phyloP scores from a whole-genome alignment of 345 rosid genomes.

The Aurinia saxatilis region DNA sequence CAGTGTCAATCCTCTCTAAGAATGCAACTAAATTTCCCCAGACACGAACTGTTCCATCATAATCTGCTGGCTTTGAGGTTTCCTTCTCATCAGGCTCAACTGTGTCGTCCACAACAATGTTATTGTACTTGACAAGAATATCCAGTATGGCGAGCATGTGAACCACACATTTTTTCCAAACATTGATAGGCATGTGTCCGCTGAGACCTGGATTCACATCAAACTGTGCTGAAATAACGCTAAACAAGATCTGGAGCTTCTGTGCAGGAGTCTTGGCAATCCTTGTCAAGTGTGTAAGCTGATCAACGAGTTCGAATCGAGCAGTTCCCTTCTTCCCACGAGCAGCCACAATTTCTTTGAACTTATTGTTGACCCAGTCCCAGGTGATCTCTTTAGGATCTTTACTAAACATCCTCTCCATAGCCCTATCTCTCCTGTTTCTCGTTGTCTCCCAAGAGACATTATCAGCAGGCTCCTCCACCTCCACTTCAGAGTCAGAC shows the following conservation, averaged over 20 bases:
- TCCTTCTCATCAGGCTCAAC: conserved; percentile 89
- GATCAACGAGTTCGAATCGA: conserved; percentile 89
- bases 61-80: conserved; percentile 65
- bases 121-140: conserved; percentile 63
- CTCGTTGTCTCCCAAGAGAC: conserved; percentile 67
- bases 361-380: conserved; percentile 88
- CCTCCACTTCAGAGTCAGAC: conserved; percentile 37
- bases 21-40: conserved; percentile 95
- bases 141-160: conserved; percentile 79
- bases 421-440: conserved; percentile 66
- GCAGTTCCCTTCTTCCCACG: conserved; percentile 98
- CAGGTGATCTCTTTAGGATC: conserved; percentile 87
- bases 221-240: conserved; percentile 88
- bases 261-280: conserved; percentile 98
- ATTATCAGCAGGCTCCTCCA: conserved; percentile 22
- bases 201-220: conserved; percentile 92
- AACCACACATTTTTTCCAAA: conserved; percentile 85
- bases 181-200: conserved; percentile 92
- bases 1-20: conserved; percentile 75
- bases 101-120: conserved; percentile 69
- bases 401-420: conserved; percentile 64
- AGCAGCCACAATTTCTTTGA: conserved; percentile 87
- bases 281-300: conserved; percentile 80
- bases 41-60: conserved; percentile 55
- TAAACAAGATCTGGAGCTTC: conserved; percentile 87